A percentile compares a stretch with the other conserved stretches of the same genome.
phyloP scores from a whole-genome alignment of 148 eudicot species.

The Fallopia convolvulus region DNA sequence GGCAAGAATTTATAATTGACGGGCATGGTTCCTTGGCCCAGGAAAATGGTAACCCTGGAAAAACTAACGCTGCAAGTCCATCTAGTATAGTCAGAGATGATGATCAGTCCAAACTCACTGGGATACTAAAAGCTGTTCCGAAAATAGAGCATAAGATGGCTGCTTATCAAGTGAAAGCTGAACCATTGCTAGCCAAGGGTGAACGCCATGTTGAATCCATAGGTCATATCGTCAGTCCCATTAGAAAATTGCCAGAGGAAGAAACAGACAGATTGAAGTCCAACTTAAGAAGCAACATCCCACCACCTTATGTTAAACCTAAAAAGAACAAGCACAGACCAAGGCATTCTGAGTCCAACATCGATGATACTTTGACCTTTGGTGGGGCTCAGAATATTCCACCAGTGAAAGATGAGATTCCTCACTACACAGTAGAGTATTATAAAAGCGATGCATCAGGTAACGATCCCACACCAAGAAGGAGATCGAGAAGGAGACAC shows the following conservation, averaged over 20 bases:
- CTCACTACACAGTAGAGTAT: conserved; percentile 31
- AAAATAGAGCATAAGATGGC: conserved; percentile 17
- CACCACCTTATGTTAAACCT: conserved; percentile 74
- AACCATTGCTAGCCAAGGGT: conserved; percentile 19
- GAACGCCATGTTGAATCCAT: conserved; percentile 24
- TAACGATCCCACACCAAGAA: conserved; percentile 40
- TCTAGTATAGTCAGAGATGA: conserved; percentile 27
- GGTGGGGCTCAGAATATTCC: conserved; percentile 14
- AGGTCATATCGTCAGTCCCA: conserved; percentile 17
- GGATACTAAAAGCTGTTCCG: conserved; percentile 8
- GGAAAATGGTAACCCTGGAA: conserved; percentile 22
- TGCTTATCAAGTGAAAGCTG: conserved; percentile 24
- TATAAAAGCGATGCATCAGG: conserved; percentile 25
- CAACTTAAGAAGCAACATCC: conserved; percentile 30
- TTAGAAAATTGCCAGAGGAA: conserved; percentile 29
- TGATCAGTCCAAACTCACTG: background rate
- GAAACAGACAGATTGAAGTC: conserved; percentile 37
- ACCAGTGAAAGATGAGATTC: conserved; percentile 1
- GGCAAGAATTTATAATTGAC: conserved; percentile 19
- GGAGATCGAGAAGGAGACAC: conserved; percentile 66
- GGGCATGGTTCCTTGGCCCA: conserved; percentile 18
- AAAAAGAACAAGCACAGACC: conserved; percentile 30
- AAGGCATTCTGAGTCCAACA: conserved; percentile 17
- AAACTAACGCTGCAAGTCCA: conserved; percentile 29
- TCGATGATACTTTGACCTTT: conserved; percentile 24